These are phyloP conservation scores for Hylodesmum podocarpum DNA, from an alignment of 306 rosid species.

Conservation along the genomic window DNA sequence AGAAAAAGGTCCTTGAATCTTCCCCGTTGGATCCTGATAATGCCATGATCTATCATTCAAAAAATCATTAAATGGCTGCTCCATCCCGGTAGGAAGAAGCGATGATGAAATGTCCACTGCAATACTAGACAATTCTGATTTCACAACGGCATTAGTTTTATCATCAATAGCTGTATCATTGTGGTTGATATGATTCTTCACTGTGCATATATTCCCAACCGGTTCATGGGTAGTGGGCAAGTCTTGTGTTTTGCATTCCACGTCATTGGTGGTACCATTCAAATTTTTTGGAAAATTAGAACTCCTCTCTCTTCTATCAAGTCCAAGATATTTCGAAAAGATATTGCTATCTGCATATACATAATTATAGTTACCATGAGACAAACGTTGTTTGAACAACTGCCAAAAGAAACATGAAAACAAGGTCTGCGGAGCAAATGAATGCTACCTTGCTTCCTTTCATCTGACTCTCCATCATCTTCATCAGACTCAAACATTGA, in stretches of 20 bases:
- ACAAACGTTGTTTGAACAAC: constrained; percentile 22
- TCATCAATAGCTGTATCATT: constrained; percentile 38
- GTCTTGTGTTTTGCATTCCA: constrained; percentile 43
- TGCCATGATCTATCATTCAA: constrained; percentile 67
- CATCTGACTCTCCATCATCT: constrained; percentile 49
- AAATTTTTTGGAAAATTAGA: constrained; percentile 44
- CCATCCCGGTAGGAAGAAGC: constrained; percentile 42
- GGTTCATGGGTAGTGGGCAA: constrained; percentile 39
- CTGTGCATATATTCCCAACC: constrained; percentile 26
- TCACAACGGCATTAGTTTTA: constrained; percentile 39
- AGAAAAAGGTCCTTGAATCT: constrained; percentile 86
- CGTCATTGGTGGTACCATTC: constrained; percentile 35
- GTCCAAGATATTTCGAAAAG: constrained; percentile 41
- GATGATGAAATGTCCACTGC: constrained; percentile 46
- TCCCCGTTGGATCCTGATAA: constrained; percentile 86
- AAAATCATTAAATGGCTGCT: constrained; percentile 46
- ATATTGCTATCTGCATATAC: constrained; percentile 60
- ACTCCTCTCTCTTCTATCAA: constrained; percentile 46
- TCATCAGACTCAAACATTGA: constrained; percentile 69
- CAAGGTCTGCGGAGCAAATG: constrained; percentile 25
- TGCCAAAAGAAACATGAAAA: constrained; percentile 31
- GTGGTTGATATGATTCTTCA: constrained; percentile 31
- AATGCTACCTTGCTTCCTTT: constrained; percentile 62
- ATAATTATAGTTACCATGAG: constrained; percentile 39
- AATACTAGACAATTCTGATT: constrained; percentile 45